Conservation (phyloP, 2,329 filamentous ascomycete species). For the Sporothrix inflata region DNA sequence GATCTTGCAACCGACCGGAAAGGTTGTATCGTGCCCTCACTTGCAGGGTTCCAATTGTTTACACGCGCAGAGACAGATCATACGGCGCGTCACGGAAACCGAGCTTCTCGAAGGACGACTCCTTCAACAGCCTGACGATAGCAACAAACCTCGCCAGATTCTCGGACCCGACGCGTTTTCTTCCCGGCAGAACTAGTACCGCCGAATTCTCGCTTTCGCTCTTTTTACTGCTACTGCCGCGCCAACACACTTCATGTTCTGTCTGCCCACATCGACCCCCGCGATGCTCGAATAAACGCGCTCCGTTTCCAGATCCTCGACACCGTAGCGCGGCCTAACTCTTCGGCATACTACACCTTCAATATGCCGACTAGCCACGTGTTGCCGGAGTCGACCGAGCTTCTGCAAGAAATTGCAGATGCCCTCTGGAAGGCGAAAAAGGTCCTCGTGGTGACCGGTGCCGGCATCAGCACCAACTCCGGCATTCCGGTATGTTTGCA, state of each 20-base stretch:
- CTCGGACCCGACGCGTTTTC: not conserved
- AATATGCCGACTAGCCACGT: constrained; percentile 65
- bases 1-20: not conserved
- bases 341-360: not conserved
- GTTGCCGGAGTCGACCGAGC: constrained; percentile 52
- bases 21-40: not conserved
- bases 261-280: not conserved
- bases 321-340: constrained; percentile 2
- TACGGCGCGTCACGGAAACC: constrained; percentile 14
- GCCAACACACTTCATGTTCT: not conserved
- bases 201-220: no score
- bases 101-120: not conserved
- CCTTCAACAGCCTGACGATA: not conserved
- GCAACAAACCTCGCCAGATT: not conserved
- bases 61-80: not conserved
- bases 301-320: not conserved
- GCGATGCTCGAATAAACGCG: constrained; percentile 15
- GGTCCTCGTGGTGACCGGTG: constrained; percentile 72
- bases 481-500: constrained; percentile 66
- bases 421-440: constrained; percentile 66
- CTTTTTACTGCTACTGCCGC: not conserved
- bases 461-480: constrained; percentile 75
- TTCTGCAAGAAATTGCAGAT: constrained; percentile 68
- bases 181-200: not conserved
- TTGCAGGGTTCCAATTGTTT: not conserved